Evolutionary conservation across 2,329 filamentous ascomycete genomes (phyloP), one percentile per base, ranked within the genome.

Genomic region (Pseudovirgaria hyperparasitica): DNA sequence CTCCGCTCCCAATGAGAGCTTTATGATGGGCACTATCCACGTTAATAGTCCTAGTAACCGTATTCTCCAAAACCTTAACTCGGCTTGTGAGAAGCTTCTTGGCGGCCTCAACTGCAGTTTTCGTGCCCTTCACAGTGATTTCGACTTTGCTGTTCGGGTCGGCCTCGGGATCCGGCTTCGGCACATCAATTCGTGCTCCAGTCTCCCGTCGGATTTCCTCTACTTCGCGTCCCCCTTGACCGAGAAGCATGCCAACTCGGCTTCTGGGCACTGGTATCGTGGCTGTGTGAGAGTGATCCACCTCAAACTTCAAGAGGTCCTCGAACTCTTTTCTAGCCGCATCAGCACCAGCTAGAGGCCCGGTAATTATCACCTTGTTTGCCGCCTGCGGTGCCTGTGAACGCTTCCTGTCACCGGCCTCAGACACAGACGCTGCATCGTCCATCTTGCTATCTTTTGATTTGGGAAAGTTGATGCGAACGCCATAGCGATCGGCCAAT

Each of bases 1-100:
- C 90, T 50, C 81, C 80, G 39, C 76, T 65, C 35, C 90, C 90
- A 54, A 98, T 98, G 37, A 98, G 65, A 28, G 77, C 72, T 57
- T 79, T 76, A 60, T 98, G 90, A 55, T 90, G 75, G 63, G 92
- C 93, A 62, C 84, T 82, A 41, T 96, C 86, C n/a, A 98, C 75
- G 18, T 92, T 80, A 25, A 98, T 64, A 9, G 75, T 84, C 59
- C 78, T 76, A 10, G 76, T 72, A 26, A 94, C 67, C n/a, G 82
- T 93, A 38, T 90, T 76, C 44, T 96, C 85, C 41, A 94, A 94
- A 12, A 85, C 67, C 34, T 76, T 77, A 29, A 80, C 78, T 59
- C 86, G 85, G 58, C 90, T 80, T 52, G 87, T 75, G 14, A 98
- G 67, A 26, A 90, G 60, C 60, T 90, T 90, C 70, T 90, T 90